These are phyloP conservation scores for Hemileia vastatrix DNA, from an alignment of 1,284 basidiomycete genomes.

Conservation along the genomic window DNA sequence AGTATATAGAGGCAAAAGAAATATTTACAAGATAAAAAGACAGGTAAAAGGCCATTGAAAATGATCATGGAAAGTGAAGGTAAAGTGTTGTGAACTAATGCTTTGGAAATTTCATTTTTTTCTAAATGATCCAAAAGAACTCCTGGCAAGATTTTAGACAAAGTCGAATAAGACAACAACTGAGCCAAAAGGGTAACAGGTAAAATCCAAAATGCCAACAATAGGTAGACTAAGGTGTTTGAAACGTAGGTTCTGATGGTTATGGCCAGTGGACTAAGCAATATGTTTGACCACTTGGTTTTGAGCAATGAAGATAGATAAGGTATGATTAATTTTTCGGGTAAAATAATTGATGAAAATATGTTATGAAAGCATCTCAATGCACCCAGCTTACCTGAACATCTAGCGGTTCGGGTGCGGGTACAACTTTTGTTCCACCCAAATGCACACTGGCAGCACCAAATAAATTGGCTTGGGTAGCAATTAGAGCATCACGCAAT, in stretches of 20 bases:
- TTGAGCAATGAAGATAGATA: constrained; percentile 40
- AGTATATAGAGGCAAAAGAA: constrained; percentile 17
- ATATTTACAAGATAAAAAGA: constrained; percentile 37
- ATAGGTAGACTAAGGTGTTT: constrained; percentile 33
- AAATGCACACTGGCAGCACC: too few species aligned
- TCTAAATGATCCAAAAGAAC: constrained; percentile 33
- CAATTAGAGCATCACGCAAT: constrained; percentile 10
- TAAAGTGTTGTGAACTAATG: constrained; percentile 40
- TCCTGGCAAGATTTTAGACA: constrained; percentile 37
- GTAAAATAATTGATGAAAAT: constrained; percentile 37
- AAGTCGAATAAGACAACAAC: constrained; percentile 36
- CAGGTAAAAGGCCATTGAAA: constrained; percentile 41
- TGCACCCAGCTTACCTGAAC: constrained; percentile 1
- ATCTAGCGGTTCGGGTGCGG: constrained; percentile 12
- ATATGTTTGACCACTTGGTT: constrained; percentile 42
- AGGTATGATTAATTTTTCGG: constrained; percentile 30
- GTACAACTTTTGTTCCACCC: constrained; percentile 5
- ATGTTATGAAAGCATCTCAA: constrained; percentile 35
- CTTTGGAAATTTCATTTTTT: constrained; percentile 32
- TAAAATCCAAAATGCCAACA: constrained; percentile 40
- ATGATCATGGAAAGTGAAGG: constrained; percentile 40
- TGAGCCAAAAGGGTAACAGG: constrained; percentile 38
- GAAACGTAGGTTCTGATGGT: constrained; percentile 36
- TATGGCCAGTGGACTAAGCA: constrained; percentile 33
- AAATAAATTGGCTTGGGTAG: constrained; percentile 14